A percentile compares a stretch with the other conserved stretches of the same genome.
These are phyloP conservation scores for Arachis monticola DNA, from an alignment of 331 rosid genomes.

Conservation along the genomic window DNA sequence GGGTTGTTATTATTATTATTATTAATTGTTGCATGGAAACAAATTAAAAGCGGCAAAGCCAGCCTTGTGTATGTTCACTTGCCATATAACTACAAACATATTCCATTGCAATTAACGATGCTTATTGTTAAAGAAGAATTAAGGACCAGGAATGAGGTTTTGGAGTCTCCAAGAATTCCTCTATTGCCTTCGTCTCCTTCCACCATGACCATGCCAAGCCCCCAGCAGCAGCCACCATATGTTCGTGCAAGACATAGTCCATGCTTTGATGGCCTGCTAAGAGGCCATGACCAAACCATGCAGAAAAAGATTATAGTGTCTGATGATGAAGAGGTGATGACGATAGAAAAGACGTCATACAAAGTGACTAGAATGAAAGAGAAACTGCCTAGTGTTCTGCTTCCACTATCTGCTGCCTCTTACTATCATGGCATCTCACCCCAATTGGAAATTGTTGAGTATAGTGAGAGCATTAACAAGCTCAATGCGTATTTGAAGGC, in stretches of 20 bases:
- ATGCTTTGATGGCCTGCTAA: conserved; percentile 49
- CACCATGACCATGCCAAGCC: conserved; percentile 29
- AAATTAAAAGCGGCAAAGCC: not conserved
- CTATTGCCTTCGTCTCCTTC: not conserved
- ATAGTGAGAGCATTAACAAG: conserved; percentile 59
- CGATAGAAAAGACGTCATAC: conserved; percentile 48
- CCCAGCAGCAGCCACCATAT: conserved; percentile 50
- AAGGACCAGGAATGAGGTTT: conserved; percentile 32
- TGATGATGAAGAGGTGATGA: conserved; percentile 30
- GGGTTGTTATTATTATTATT: too few relatives aligned
- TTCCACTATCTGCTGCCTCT: conserved; percentile 80
- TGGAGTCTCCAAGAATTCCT: conserved; percentile 51
- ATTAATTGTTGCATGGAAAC: not conserved
- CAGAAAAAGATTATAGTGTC: conserved; percentile 3
- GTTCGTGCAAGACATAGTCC: conserved; percentile 54
- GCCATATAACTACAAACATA: not conserved
- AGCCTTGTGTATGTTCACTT: not conserved
- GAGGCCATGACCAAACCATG: conserved; percentile 23
- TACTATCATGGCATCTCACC: conserved; percentile 71
- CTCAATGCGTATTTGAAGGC: conserved; percentile 73
- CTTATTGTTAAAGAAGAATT: not conserved
- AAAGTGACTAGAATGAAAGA: conserved; percentile 52
- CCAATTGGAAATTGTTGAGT: conserved; percentile 66
- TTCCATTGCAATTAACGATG: conserved; percentile 22
- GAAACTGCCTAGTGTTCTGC: conserved; percentile 53